Base-by-base conservation (phyloP, 768 basidiomycete species). In the Macrolepiota fuliginosa region DNA sequence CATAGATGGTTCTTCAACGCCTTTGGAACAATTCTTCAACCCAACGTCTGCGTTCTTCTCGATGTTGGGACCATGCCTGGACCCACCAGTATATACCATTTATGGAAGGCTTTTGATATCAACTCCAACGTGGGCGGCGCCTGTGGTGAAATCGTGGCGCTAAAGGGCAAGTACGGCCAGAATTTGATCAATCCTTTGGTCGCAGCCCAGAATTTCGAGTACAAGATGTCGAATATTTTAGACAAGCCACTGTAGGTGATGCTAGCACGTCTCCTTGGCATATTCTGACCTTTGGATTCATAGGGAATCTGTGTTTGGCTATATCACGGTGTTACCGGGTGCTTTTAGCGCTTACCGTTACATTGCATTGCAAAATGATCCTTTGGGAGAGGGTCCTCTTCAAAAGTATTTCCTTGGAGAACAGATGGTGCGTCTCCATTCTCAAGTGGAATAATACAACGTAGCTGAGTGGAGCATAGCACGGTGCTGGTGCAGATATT, bases 401-500 rank as follows among this genome's bases (percentile, higher is more conserved):
- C 90, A 94, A 69, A 94, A 96, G 74, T 98, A 99, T 77, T 99
- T 99, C 81, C 76, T 97, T 24, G 97, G 97, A 4, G 97, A 99
- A 80, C 94, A 89, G 69, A 90, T 97, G 89, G 86, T 87, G 59
- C 37, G 80, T 65, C 42, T 55, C 55, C 66, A 59, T 19, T 29
- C 5, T 58, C 64, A 65, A 13, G 2, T 52, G 32, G 10, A 22
- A 13, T 6, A 45, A 19, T 54, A 11, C n/a, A 3, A 13, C 51
- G 15, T 6, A 45, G 37, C 45, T 53, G n/a, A 49, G 2, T 1
- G 17, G 15, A 4, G 1, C 32, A 36, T n/a, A 86, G 86, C 91
- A 92, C 63, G 91, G 90, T 32, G 86, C 90, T 3, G 90, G 86
- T 13, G 90, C 91, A 1, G 93, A 94, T 69, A 94, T 96, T 62